phyloP scores from a whole-genome alignment of 73 alveolate species.

The Uronychia binucleata region DNA sequence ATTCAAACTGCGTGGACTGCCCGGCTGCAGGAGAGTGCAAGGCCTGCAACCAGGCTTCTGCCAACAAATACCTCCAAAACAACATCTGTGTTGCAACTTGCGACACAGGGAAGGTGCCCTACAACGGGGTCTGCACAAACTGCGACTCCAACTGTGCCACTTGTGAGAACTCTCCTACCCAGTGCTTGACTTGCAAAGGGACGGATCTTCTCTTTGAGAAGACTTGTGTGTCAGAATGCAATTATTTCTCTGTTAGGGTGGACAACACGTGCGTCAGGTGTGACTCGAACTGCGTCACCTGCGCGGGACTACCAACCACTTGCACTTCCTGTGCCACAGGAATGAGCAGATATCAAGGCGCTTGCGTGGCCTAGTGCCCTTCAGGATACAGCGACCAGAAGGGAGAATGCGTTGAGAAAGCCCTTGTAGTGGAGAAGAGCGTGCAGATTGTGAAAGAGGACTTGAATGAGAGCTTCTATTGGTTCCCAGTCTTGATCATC shows the following conservation, averaged over 20 bases:
- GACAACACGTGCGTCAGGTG: not conserved
- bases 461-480: not conserved
- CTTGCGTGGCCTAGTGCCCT: not conserved
- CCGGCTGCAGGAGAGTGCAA: not conserved
- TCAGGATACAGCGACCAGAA: not conserved
- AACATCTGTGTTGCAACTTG: slow-evolving; percentile 4
- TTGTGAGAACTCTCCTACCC: not conserved
- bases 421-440: no score
- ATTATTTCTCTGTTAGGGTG: not conserved
- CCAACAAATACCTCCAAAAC: not conserved
- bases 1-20: not conserved
- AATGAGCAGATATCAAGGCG: not conserved
- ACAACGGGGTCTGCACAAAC: not conserved
- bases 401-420: not conserved
- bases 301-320: not conserved
- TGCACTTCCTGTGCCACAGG: slow-evolving; percentile 3
- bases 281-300: not conserved
- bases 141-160: slow-evolving; percentile 6
- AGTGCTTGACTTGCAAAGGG: not conserved
- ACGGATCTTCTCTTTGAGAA: not conserved
- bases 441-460: not conserved
- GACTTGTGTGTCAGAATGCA: not conserved
- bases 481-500: slow-evolving; percentile 21
- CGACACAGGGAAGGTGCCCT: not conserved
- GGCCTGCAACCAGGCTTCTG: not conserved